Evolutionary conservation across 1,139 yeast genomes (phyloP).

Genomic region (Zygoascus sp.): DNA sequence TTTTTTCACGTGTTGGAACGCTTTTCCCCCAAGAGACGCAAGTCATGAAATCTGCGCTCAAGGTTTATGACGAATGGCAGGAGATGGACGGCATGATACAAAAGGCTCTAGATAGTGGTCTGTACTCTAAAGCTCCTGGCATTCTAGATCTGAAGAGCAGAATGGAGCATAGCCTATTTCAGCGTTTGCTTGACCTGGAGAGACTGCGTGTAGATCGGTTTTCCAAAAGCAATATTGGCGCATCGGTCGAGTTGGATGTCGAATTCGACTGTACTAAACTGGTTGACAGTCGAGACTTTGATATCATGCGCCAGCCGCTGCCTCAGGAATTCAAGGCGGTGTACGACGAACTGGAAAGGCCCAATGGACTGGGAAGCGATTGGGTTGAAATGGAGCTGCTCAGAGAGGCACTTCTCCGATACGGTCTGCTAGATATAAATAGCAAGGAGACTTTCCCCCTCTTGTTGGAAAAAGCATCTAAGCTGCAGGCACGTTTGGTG

Average conservation of each 20-base stretch:
- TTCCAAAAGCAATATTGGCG: slow-evolving; percentile 7
- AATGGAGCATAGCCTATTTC: slow-evolving; percentile 26
- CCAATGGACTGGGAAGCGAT: background rate
- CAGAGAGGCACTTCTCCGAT: slow-evolving; percentile 7
- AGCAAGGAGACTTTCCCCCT: slow-evolving; percentile 2
- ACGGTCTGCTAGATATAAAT: slow-evolving; percentile 4
- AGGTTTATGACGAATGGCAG: slow-evolving; percentile 50
- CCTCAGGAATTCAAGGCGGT: slow-evolving; percentile 3
- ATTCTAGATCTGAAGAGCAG: slow-evolving; percentile 42
- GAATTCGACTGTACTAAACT: slow-evolving; percentile 1
- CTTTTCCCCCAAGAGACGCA: slow-evolving; percentile 35
- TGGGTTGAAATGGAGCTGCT: slow-evolving; percentile 9
- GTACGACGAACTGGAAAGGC: background rate
- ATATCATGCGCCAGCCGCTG: slow-evolving; percentile 20
- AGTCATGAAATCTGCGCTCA: slow-evolving; percentile 22
- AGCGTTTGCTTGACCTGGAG: slow-evolving; percentile 18
- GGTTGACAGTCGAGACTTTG: slow-evolving; percentile 32
- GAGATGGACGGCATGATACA: slow-evolving; percentile 48
- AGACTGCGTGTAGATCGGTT: slow-evolving; percentile 17
- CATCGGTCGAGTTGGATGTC: slow-evolving; percentile 11
- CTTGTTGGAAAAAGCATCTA: background rate
- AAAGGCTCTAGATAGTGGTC: slow-evolving; percentile 49
- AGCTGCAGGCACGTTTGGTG: background rate
- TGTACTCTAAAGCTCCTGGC: slow-evolving; percentile 59
- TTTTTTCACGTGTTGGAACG: slow-evolving; percentile 47